These are phyloP conservation scores for Aspergillus luchuensis DNA, from an alignment of 2,329 filamentous ascomycete species.

Conservation along the genomic window DNA sequence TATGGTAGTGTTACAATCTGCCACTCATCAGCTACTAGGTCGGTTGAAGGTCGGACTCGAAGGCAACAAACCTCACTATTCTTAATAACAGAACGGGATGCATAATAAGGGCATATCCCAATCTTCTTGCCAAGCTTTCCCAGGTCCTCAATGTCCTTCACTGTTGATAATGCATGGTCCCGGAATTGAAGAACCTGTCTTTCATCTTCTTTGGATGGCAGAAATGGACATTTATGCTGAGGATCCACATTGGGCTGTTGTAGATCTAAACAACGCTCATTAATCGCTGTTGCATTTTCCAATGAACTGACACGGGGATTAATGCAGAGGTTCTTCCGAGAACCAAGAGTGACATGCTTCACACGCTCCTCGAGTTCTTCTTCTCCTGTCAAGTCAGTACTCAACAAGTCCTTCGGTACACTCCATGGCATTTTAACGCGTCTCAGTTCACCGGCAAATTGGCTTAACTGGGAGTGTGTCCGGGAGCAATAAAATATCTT, in stretches of 20 bases:
- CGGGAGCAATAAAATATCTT: constrained; percentile 93
- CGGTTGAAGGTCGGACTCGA: background rate
- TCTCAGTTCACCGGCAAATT: constrained; percentile 81
- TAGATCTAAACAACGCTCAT: constrained; percentile 87
- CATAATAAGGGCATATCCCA: constrained; percentile 91
- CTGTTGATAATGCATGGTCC: constrained; percentile 77
- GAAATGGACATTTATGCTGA: constrained; percentile 71
- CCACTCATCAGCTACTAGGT: constrained; percentile 12
- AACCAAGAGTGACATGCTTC: constrained; percentile 82
- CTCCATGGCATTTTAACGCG: constrained; percentile 77
- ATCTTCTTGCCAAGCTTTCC: constrained; percentile 74
- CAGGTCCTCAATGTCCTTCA: constrained; percentile 93
- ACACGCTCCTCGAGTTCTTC: constrained; percentile 59
- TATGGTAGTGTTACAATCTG: constrained; percentile 89
- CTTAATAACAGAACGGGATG: constrained; percentile 80
- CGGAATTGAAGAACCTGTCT: constrained; percentile 75
- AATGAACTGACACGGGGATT: constrained; percentile 78
- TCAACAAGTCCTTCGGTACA: constrained; percentile 52
- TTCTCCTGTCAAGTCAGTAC: constrained; percentile 24
- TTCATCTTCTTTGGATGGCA: constrained; percentile 77
- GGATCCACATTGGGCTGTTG: constrained; percentile 69
- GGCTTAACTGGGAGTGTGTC: constrained; percentile 87
- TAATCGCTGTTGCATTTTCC: constrained; percentile 74
- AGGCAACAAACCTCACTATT: constrained; percentile 66
- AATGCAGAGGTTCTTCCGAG: constrained; percentile 85